These are phyloP conservation scores for Xylariaceae sp. DNA, from an alignment of 2,329 filamentous ascomycete species.

Conservation along the genomic window DNA sequence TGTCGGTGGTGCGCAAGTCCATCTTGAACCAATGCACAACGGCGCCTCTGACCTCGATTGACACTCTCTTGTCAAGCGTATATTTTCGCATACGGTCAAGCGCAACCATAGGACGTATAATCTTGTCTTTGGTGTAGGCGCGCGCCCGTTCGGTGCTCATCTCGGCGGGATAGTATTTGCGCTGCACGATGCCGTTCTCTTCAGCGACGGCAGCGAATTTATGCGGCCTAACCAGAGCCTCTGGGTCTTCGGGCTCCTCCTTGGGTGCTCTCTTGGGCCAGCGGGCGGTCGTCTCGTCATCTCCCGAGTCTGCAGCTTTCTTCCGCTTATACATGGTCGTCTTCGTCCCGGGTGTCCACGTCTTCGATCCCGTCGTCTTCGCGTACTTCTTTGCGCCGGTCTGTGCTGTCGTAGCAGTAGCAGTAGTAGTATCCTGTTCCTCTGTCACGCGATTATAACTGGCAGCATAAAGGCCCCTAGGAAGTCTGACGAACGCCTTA, in stretches of 20 bases:
- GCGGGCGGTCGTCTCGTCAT: no score
- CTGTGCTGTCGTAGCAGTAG: no score
- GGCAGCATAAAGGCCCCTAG: no score
- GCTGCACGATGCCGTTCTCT: slow-evolving; percentile 58
- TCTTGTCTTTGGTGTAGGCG: slow-evolving; percentile 64
- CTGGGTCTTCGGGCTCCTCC: slow-evolving; percentile 13
- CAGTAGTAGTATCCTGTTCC: no score
- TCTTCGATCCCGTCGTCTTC: no score
- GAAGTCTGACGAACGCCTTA: no score
- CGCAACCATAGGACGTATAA: slow-evolving; percentile 68
- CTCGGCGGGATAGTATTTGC: slow-evolving; percentile 76
- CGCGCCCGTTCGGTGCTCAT: slow-evolving; percentile 76
- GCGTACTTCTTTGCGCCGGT: no score
- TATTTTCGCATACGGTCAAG: slow-evolving; percentile 40
- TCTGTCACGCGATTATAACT: no score
- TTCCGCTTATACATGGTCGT: no score
- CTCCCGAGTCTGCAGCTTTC: no score
- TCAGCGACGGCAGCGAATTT: slow-evolving; percentile 43
- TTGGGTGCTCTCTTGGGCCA: slow-evolving; percentile 25
- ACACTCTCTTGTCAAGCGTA: slow-evolving; percentile 55
- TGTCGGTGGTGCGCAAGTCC: slow-evolving; percentile 70
- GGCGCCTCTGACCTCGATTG: slow-evolving; percentile 49
- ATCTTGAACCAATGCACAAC: slow-evolving; percentile 90
- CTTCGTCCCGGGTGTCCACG: no score
- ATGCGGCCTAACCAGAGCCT: slow-evolving; percentile 41